Conservation (phyloP, 129 eudicot species). For the Deinandra increscens region DNA sequence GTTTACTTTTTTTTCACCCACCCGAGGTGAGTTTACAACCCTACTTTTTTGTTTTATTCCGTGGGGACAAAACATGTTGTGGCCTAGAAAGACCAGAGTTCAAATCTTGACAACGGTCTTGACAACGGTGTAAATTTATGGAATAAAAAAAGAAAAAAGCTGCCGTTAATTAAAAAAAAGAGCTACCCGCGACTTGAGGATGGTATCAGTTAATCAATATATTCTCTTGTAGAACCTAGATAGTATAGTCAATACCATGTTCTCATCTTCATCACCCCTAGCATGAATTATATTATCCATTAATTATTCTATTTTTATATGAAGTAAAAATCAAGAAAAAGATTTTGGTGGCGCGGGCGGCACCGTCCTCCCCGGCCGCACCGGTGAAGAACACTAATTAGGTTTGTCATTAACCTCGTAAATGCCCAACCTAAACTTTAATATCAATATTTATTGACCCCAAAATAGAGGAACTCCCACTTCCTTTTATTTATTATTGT, state of each 20-base stretch:
- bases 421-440: conserved; percentile 14
- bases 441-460: background rate
- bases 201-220: conserved; percentile 8
- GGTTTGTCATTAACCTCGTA: conserved; percentile 26
- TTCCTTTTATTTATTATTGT: background rate
- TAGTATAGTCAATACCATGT: conserved; percentile 12
- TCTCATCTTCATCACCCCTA: conserved; percentile 13
- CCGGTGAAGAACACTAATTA: conserved; percentile 20
- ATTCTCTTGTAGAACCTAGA: background rate
- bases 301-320: conserved; percentile 17
- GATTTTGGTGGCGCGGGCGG: conserved; percentile 37
- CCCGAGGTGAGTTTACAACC: too few relatives aligned
- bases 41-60: too few relatives aligned
- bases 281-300: conserved; percentile 3
- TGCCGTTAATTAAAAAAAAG: too few relatives aligned
- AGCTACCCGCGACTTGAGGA: too few relatives aligned
- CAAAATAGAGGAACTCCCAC: background rate
- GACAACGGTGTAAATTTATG: too few relatives aligned
- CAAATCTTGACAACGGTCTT: too few relatives aligned
- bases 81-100: too few relatives aligned
- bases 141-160: too few relatives aligned
- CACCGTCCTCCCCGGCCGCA: conserved; percentile 39
- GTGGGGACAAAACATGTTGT: too few relatives aligned
- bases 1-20: too few relatives aligned
- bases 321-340: conserved; percentile 31